Evolutionary conservation across 2,329 filamentous ascomycete genomes (phyloP), one percentile per base, ranked within the genome.

Genomic region (Arachnopeziza araneosa): DNA sequence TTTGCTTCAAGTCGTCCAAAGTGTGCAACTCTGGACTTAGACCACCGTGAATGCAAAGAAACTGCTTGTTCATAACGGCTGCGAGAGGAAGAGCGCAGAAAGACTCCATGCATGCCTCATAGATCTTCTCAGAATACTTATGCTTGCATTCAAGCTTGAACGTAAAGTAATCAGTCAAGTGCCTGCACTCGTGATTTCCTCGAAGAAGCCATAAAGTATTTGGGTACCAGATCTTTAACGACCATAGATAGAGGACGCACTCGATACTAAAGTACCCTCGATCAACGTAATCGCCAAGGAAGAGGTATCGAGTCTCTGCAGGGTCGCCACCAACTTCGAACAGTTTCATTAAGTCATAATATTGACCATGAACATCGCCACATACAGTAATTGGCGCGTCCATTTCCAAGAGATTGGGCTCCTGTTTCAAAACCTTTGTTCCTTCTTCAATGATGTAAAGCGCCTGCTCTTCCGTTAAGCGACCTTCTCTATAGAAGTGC

Each of bases 101-200:
- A 0, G 95, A 96, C 67, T 99, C 93, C 86, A 97, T 96, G 79
- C 95, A 98, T 60, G 95, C 93, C 72, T 99, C 93, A 75, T 99
- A 99, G 62, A 99, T 84, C 65, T 84, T 84, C 78, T 98, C 95
- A 36, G 91, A 96, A 78, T 99, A 99, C 77, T 99, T 99, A 84
- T 99, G 95, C 80, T 96, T 97, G 83, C 95, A 99, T 77, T 99
- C 95, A 60, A 99, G 87, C 82, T 99, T 98, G 82, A 99, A 99
- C 63, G 95, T 99, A 79, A 99, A 99, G 82, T 99, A 99, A 75
- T 99, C 95, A 60, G 95, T 99, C 83, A 99, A 83, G 80, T 99
- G 95, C 71, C 95, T 89, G 77, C 95, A 99, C 78, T 99, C 95
- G 79, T 99, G 95, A 77, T 99, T 99, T 68, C 95, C 95, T 71